Base-by-base conservation (phyloP, 306 rosid genomes). In the Vigna mungo region DNA sequence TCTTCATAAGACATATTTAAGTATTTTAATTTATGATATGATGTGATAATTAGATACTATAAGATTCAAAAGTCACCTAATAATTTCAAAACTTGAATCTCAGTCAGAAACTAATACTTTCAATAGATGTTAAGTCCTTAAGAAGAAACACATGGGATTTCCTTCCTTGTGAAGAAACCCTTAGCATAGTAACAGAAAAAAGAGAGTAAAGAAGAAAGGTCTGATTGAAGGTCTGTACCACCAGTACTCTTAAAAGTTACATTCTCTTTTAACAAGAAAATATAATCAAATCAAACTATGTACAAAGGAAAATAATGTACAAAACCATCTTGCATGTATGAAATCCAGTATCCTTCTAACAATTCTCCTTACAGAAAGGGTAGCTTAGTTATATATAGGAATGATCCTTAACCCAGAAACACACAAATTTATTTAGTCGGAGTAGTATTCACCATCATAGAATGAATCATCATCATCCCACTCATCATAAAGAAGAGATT, bases 401-500 rank as follows among this genome's bases (percentile, higher is more conserved):
- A 61, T 55, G 71, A 54, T 69, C 64, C 23, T 7, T 55, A 74
- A 47, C 44, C 75, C 39, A 71, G 17, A 76, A 65, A 76, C 30
- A 61, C 61, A 76, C 77, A 64, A 41, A 62, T 72, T 66, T 70
- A 59, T 72, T 76, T 65, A 89, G 8, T 88, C 88, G 13, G 75
- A 69, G 54, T 84, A 80, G 32, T 72, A 77, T 65, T 85, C 90
- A 16, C 84, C 86, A 15, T 81, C 87, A 6, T 61, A 74, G 23
- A 63, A 68, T 6, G 75, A 78, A 14, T 83, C 81, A 1, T 68
- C 85, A 20, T 78, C 91, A 23, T 62, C 84, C 86, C 87, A 78
- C 68, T 89, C 96, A 76, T 90, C 85, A 59, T 78, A 81, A 59
- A 88, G 80, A 51, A 88, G 88, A 68, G 83, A 77, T 55, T 68